Evolutionary conservation across 805 yeast species (phyloP), one percentile per base, ranked within the genome.

Genomic region (Komagataella ulmi): DNA sequence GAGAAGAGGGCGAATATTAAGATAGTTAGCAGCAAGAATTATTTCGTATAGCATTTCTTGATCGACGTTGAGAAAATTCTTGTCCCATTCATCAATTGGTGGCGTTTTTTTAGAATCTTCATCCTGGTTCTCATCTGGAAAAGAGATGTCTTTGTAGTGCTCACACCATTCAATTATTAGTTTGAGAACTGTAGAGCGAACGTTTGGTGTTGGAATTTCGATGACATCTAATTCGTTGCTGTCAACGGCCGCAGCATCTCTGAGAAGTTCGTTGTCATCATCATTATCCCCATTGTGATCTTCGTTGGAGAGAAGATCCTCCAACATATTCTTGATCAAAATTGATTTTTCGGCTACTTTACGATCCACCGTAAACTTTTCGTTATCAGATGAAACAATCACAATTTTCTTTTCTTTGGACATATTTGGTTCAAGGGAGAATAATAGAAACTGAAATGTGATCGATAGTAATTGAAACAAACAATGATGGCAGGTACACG

Each of bases 111-210:
- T 81, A 21, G 87, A 78, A 58, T 88, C 95, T 51, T 85, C 90
- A 56, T 88, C 96, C 53, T 80, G 88, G 51, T 83, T 90, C 49
- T 77, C 81, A 55, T 82, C 88, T 17, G 87, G 86, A 67, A 83
- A 83, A 17, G 73, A 73, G 7, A 85, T 77, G 63, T 87, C 89
- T 65, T 83, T 85, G 72, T 91, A 97, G 65, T 91, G 93, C 62
- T 87, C 95, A 61, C 97, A 89, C 95, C 97, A 91, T 64, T 91
- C 96, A 51, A 91, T 73, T n/a, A 91, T 91, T 64, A 89, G 88
- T 65, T 85, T 80, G 68, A 91, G 74, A 18, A 91, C 96, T 17
- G 85, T 81, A 7, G 95, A 85, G 57, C 91, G 75, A 44, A 89
- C 97, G 61, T 88, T 89, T 45, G 96, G 96, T 10, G 89, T 80